Base-by-base conservation (phyloP, 2,329 filamentous ascomycete species). In the Trichoderma semiorbis region DNA sequence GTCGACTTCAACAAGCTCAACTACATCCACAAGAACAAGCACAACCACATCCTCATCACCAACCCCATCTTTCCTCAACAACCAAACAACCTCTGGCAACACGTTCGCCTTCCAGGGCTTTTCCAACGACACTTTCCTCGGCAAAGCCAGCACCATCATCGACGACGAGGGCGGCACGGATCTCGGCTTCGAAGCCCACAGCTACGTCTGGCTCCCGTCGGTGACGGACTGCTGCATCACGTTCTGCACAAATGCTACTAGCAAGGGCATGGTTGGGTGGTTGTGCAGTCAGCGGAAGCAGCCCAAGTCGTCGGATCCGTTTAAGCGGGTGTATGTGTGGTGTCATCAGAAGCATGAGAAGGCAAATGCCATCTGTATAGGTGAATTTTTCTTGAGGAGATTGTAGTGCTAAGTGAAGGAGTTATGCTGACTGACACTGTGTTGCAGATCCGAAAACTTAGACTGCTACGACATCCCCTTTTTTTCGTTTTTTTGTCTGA, bases 31-130 rank as follows among this genome's bases (percentile, higher is more conserved):
- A 47, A 67, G 39, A 5, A n/a, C 69, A 36, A 36, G 63, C 34
- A 39, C 70, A 21, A 58, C 58, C n/a, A 61, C 72, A 16, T 66
- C 47, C 14, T 14, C 47, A 12, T 26, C 34, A 7, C 47, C 70
- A 8, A 47, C 47, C 16, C 70, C 64, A 5, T 73, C 71, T 0
- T 75, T 78, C 70, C 73, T 78, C 55, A 76, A 77, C 73, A 78
- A 77, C 73, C 69, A 72, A 55, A 78, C 75, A 14, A 68, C 47
- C 8, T 74, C 75, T 0, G 34, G 30, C 18, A 58, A 62, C 2
- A 70, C 72, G 1, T 77, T 78, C 26, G 76, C 75, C 5, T 82
- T 82, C 76, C 80, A 82, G 66, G 80, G 72, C 8, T 82, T 77
- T 61, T 75, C 77, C 1, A 72, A 73, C 7, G 1, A 57, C 3